Conservation (phyloP, 441 rosid species). For the Gossypium aridum region DNA sequence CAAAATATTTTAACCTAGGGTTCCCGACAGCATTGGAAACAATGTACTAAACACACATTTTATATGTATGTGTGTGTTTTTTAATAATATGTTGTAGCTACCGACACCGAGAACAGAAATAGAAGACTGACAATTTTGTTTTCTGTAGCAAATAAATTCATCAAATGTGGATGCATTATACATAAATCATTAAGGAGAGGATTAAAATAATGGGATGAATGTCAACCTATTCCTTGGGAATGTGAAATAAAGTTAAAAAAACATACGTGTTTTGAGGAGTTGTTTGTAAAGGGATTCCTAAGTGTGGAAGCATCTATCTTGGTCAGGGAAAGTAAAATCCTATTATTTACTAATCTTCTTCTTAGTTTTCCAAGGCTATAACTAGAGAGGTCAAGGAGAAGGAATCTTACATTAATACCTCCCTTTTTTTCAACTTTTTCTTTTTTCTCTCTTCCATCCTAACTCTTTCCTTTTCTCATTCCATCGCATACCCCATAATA, state of each 20-base stretch:
- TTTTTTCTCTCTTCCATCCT: neutral
- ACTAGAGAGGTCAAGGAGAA: conserved; percentile 14
- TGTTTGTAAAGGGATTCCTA: conserved; percentile 1
- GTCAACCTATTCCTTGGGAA: conserved; percentile 31
- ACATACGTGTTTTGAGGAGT: conserved; percentile 17
- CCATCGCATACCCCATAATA: neutral
- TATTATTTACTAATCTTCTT: neutral
- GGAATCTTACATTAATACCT: conserved; percentile 30
- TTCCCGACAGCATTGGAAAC: conserved; percentile 39
- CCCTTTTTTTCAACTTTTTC: neutral
- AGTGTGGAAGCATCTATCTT: conserved; percentile 23
- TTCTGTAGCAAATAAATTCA: conserved; percentile 15
- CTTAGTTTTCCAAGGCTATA: conserved; percentile 18
- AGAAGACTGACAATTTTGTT: conserved; percentile 29
- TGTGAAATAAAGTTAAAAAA: conserved; percentile 18
- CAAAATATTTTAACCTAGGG: conserved; percentile 12
- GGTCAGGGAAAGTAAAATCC: conserved; percentile 7
- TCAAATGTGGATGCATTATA: neutral
- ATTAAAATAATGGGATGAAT: conserved; percentile 23
- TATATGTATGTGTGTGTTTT: neutral
- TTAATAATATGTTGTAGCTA: conserved; percentile 1
- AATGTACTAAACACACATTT: conserved; percentile 18
- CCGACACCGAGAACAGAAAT: conserved; percentile 13
- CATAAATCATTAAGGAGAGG: conserved; percentile 14
- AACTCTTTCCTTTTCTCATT: neutral